Base-by-base conservation (phyloP, 352 stramenopile genomes). In the Pythium monospermum region DNA sequence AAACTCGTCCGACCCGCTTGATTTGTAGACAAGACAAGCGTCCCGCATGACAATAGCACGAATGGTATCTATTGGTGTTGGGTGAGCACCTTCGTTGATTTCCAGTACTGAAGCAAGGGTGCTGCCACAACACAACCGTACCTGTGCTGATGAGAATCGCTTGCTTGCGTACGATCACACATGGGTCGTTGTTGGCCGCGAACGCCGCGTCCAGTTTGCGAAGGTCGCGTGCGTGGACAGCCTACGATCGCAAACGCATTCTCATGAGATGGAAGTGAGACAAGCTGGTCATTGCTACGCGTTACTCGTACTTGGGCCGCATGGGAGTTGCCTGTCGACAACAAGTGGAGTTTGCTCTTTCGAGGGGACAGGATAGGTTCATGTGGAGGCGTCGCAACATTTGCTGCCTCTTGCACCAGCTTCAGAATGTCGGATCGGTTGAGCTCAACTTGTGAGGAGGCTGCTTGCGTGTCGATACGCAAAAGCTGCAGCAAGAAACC, bases 201-300 rank as follows among this genome's bases (percentile, higher is more conserved):
- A 87, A 90, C 0, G 69, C 65, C 26, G 79, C 70, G 48, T 90
- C 79, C 25, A 90, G 69, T 52, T 83, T 83, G 8, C 79, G 73
- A 11, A 90, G 64, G 47, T 90, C 79, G 11, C 79, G 73, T 22
- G 66, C 59, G 33, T 90, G 73, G 16, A 87, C 76, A 13, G 49
- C 37, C 76, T 90, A 31, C 13, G 7, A 37, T 51, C n/a, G 11
- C 39, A 36, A 32, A 15, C 21, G 7, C 25, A 47, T 21, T 31
- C 1, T 18, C 1, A 32, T 43, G 18, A 32, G 21, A 43, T 39
- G 15, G 22, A 6, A 35, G 41, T 13, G 22, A 11, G 10, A 21
- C 28, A 19, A 13, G 19, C 18, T 8, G 7, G 18, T 26, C 12
- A 36, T 49, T 10, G 40, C 8, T 48, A 13, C 11, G 16, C 7